These are phyloP conservation scores for Vaccinium macrocarpon DNA, from an alignment of 148 eudicot genomes.

Conservation along the genomic window DNA sequence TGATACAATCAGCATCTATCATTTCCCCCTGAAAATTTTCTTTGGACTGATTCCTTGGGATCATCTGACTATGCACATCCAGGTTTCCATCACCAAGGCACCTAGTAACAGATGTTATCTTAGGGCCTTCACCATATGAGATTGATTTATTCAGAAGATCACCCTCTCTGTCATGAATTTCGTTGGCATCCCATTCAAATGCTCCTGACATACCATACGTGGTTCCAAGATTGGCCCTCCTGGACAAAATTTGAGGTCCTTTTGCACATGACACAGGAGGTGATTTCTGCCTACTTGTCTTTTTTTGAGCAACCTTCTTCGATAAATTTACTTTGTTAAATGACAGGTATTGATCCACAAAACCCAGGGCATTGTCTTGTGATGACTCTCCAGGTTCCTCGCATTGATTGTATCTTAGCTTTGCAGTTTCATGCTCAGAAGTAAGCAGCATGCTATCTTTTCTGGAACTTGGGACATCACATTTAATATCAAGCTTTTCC, in stretches of 20 bases:
- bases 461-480: slow-evolving; percentile 15
- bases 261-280: slow-evolving; percentile 40
- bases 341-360: slow-evolving; percentile 59
- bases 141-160: slow-evolving; percentile 16
- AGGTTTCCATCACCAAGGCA: slow-evolving; percentile 17
- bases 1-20: slow-evolving; percentile 1
- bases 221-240: slow-evolving; percentile 32
- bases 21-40: slow-evolving; percentile 15
- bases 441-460: slow-evolving; percentile 20
- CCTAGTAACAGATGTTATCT: slow-evolving; percentile 23
- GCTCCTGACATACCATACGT: slow-evolving; percentile 15
- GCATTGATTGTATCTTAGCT: slow-evolving; percentile 36
- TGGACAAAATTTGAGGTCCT: slow-evolving; percentile 46
- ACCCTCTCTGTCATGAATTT: slow-evolving; percentile 16
- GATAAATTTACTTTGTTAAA: slow-evolving; percentile 27
- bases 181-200: slow-evolving; percentile 57
- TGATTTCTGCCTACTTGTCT: slow-evolving; percentile 32
- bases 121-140: slow-evolving; percentile 14
- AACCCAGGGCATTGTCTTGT: slow-evolving; percentile 40
- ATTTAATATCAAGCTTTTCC: slow-evolving; percentile 17
- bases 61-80: slow-evolving; percentile 21
- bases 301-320: slow-evolving; percentile 24
- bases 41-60: slow-evolving; percentile 9
- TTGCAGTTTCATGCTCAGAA: slow-evolving; percentile 18
- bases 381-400: slow-evolving; percentile 53